Percentiles rank a stretch among this genome's conserved stretches.
phyloP scores from a whole-genome alignment of 306 rosid genomes.

The Abrus pulchellus region DNA sequence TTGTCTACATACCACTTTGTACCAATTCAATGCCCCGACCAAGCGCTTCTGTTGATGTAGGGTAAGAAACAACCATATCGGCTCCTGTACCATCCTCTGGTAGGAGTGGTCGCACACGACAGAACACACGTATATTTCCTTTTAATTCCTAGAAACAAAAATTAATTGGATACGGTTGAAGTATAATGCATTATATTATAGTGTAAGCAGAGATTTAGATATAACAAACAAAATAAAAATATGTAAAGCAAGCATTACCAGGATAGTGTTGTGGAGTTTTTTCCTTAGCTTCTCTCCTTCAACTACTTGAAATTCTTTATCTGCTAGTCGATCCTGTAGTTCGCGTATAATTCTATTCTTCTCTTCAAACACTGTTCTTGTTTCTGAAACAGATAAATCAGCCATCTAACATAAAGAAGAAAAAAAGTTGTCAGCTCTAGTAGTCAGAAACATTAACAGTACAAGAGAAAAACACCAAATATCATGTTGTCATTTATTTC shows the following conservation, averaged over 20 bases:
- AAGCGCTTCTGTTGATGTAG: constrained; percentile 80
- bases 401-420: constrained; percentile 57
- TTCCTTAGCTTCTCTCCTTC: constrained; percentile 89
- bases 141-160: constrained; percentile 74
- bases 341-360: constrained; percentile 63
- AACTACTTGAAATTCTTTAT: constrained; percentile 69
- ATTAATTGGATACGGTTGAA: constrained; percentile 25
- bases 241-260: constrained; percentile 57
- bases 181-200: not conserved
- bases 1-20: constrained; percentile 70
- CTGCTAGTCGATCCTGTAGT: constrained; percentile 69
- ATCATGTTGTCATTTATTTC: constrained; percentile 2
- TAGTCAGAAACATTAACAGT: constrained; percentile 12
- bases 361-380: constrained; percentile 67
- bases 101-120: constrained; percentile 91
- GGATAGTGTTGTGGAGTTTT: constrained; percentile 86
- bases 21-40: constrained; percentile 86
- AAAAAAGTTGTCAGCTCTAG: not conserved
- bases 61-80: constrained; percentile 75
- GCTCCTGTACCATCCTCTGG: constrained; percentile 81
- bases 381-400: constrained; percentile 72
- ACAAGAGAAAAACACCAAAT: constrained; percentile 12
- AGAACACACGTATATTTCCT: constrained; percentile 96
- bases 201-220: not conserved
- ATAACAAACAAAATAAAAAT: not conserved